These are phyloP conservation scores for Pyrus betulifolia DNA, from an alignment of 306 rosid species.

Conservation along the genomic window DNA sequence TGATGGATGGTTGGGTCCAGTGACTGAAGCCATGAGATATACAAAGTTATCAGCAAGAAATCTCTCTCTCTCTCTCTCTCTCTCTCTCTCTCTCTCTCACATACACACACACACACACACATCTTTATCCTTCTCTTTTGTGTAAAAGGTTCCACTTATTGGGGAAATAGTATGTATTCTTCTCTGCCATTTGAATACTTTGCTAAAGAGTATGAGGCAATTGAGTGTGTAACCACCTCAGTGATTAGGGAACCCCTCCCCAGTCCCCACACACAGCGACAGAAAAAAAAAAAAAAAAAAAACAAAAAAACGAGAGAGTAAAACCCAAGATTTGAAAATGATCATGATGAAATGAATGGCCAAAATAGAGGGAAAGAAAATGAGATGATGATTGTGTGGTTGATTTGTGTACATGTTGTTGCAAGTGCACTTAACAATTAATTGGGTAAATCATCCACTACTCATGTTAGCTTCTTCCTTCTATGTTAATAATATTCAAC, in stretches of 20 bases:
- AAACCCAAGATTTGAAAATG: neutral
- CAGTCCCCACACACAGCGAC: neutral
- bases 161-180: slow-evolving; percentile 38
- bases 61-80: slow-evolving; percentile 9
- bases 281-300: no score
- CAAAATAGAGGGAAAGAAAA: neutral
- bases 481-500: neutral
- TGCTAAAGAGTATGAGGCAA: neutral
- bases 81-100: neutral
- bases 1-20: slow-evolving; percentile 20
- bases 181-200: neutral
- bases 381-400: neutral
- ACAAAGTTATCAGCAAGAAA: no score
- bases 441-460: neutral
- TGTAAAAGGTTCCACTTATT: slow-evolving; percentile 49
- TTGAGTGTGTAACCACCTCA: neutral
- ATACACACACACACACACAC: no score
- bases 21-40: slow-evolving; percentile 18
- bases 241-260: neutral
- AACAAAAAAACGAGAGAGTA: neutral
- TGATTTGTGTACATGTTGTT: neutral
- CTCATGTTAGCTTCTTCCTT: neutral
- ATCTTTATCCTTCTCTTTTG: slow-evolving; percentile 30
- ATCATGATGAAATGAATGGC: neutral
- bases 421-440: neutral